Conservation (phyloP, 192 early-diverging fungal species). For the Coemansia sp. region DNA sequence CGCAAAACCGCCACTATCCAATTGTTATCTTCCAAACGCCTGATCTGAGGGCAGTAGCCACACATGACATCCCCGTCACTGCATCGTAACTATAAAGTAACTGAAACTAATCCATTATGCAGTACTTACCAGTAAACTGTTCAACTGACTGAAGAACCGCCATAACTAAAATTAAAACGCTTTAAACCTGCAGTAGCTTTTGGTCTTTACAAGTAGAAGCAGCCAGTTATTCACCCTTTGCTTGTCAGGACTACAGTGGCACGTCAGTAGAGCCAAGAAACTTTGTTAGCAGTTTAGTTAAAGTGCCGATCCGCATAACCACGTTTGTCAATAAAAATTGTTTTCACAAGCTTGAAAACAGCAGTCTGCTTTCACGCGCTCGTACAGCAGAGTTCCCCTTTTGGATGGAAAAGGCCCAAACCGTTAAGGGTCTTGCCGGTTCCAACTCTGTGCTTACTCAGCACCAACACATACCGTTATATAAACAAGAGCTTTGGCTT, state of each 20-base stretch:
- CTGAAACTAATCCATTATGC: not conserved
- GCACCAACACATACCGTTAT: too few species aligned
- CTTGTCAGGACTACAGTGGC: not conserved
- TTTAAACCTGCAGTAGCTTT: conserved; percentile 5
- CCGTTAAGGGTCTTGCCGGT: too few species aligned
- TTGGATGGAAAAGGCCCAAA: not conserved
- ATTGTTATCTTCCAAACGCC: too few species aligned
- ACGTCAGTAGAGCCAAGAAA: not conserved
- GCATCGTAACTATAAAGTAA: too few species aligned
- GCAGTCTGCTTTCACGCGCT: not conserved
- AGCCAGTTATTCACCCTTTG: not conserved
- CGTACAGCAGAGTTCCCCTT: conserved; percentile 1
- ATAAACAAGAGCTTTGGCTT: too few species aligned
- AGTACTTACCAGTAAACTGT: conserved; percentile 53
- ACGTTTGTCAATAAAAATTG: not conserved
- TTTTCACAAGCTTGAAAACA: not conserved
- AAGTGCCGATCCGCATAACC: not conserved
- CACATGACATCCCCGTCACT: too few species aligned
- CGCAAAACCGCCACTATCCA: too few species aligned
- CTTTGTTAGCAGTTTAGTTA: not conserved
- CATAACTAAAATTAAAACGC: conserved; percentile 16
- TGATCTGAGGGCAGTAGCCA: too few species aligned
- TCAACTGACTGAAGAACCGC: conserved; percentile 38
- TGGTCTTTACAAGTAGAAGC: not conserved
- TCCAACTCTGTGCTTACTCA: too few species aligned